A percentile compares a stretch with the other conserved stretches of the same genome.
phyloP scores from a whole-genome alignment of 192 early-diverging fungal species.

The Linnemannia zychae region DNA sequence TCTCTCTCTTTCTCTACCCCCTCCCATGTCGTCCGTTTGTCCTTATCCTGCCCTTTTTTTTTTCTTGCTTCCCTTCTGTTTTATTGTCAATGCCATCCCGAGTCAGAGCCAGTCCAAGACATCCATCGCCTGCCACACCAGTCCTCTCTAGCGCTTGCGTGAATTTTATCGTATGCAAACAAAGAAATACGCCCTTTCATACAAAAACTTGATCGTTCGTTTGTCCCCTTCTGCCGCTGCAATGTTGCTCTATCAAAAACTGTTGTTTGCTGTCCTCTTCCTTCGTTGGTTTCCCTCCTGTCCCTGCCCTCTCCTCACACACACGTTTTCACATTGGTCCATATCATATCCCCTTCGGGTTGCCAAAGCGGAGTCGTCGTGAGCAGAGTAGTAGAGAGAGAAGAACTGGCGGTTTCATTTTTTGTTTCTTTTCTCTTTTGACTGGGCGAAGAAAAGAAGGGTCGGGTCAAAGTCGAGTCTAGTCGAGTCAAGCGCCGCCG shows the following conservation, averaged over 20 bases:
- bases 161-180: background rate
- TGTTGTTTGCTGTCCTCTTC: too few species aligned
- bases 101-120: background rate
- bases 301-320: background rate
- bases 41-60: background rate
- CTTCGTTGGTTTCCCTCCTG: too few species aligned
- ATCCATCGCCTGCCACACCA: background rate
- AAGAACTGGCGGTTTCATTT: slow-evolving; percentile 3
- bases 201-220: too few species aligned
- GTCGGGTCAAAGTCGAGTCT: too few species aligned
- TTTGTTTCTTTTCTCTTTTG: background rate
- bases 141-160: background rate
- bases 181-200: background rate
- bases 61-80: background rate
- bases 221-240: too few species aligned
- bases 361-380: slow-evolving; percentile 8
- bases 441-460: background rate
- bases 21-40: background rate
- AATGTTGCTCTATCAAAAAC: too few species aligned
- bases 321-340: background rate
- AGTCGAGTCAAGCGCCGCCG: background rate
- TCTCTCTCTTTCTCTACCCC: background rate
- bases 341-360: background rate
- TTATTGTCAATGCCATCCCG: background rate
- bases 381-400: background rate